Base-by-base conservation (phyloP, 1,284 basidiomycete species). In the Trametes sp. region DNA sequence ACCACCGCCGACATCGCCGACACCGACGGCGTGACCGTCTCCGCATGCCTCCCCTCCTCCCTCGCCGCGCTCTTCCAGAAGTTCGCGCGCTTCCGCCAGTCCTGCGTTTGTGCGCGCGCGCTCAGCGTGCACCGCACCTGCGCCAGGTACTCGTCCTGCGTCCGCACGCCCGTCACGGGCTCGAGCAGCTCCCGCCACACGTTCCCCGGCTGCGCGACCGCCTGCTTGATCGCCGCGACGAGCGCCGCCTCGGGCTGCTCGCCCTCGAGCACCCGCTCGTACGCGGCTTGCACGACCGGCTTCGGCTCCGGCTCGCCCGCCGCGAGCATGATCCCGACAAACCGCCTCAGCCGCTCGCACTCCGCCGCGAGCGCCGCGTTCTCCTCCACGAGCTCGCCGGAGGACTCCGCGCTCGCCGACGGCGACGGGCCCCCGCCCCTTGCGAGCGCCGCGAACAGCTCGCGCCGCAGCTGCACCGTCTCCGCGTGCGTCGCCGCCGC, bases 1-100 rank as follows among this genome's bases (percentile, higher is more conserved):
- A 74, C 73, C 44, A 85, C 75, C 1, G 83, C 82, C 21, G 84
- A 85, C 36, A 87, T 79, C 31, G 79, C 75, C 23, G 86, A 87
- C 4, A 77, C 75, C 1, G 84, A 86, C 33, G 84, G 83, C 0
- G 83, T 85, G 46, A 84, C 67, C 4, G 74, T 75, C 31, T 72
- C 73, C 21, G 63, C 51, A 49, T 79, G 74, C 51, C 66, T 62
- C 21, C 69, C 72, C 28, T 76, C 77, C 62, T 78, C 73, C 58
- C 74, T 75, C 21, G 81, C 81, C 26, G 74, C 73, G 14, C 71
- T 72, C 72, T 84, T 84, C 84, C 84, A 84, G 60, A 83, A 84
- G 57, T 76, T 78, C 33, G 81, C 75, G 33, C 74, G 72, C 61
- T 80, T 81, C 62, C 77, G 77, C 65, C 76, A 76, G 24, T 79